Evolutionary conservation across 495 filamentous ascomycete genomes (phyloP).

Genomic region (Chaetomium fimeti): DNA sequence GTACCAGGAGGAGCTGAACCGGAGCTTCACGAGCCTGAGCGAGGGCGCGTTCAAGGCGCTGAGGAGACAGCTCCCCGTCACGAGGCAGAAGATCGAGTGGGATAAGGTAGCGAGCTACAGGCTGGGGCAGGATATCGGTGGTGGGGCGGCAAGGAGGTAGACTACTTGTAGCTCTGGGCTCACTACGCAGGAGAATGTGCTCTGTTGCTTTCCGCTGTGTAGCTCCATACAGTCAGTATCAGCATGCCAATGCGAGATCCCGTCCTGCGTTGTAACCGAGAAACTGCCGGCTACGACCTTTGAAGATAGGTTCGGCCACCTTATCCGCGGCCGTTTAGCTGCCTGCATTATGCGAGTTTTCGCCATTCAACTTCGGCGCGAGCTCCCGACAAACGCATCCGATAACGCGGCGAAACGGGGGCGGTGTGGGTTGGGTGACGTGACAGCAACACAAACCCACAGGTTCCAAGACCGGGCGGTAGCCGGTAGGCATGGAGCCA

Average conservation of each 20-base stretch:
- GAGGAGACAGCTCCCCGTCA: slow-evolving; percentile 89
- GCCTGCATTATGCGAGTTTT: neutral
- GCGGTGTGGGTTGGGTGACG: neutral
- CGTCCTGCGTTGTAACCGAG: neutral
- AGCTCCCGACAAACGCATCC: slow-evolving; percentile 8
- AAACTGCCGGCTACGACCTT: too few species aligned
- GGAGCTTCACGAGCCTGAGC: slow-evolving; percentile 79
- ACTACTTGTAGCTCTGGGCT: too few species aligned
- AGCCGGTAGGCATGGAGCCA: neutral
- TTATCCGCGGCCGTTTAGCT: neutral
- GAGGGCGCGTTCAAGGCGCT: slow-evolving; percentile 94
- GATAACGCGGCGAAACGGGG: neutral
- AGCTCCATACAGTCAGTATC: neutral
- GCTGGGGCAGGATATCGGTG: slow-evolving; percentile 71
- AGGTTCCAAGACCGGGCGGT: neutral
- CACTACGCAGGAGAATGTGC: too few species aligned
- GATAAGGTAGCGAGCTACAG: slow-evolving; percentile 97
- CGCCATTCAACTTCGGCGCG: slow-evolving; percentile 4
- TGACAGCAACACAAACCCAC: neutral
- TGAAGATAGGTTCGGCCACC: too few species aligned
- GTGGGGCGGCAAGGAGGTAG: slow-evolving; percentile 50
- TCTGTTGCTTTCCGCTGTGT: neutral
- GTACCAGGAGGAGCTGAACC: slow-evolving; percentile 94
- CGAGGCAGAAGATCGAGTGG: slow-evolving; percentile 98
- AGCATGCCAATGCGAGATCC: neutral